A percentile compares a stretch with the other conserved stretches of the same genome.
These are phyloP conservation scores for Didymosphaeria variabile DNA, from an alignment of 2,329 filamentous ascomycete genomes.

Conservation along the genomic window DNA sequence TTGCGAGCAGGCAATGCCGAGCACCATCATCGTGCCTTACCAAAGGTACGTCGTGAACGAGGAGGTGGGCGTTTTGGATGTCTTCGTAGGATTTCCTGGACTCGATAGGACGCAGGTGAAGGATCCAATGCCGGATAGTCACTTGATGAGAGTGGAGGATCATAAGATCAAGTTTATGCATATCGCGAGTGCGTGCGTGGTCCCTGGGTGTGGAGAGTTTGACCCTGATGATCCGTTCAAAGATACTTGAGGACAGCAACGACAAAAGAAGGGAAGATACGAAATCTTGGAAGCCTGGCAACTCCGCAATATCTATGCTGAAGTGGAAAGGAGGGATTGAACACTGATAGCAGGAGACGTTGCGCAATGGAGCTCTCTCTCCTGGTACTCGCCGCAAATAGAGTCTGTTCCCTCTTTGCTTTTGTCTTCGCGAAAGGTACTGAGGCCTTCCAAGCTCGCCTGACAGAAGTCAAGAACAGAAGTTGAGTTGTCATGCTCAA, in stretches of 20 bases:
- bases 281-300: too few relatives aligned
- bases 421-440: too few relatives aligned
- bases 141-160: conserved; percentile 35
- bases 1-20: conserved; percentile 26
- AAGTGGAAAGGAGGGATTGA: background rate
- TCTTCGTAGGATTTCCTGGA: conserved; percentile 36
- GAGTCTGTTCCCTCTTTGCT: too few relatives aligned
- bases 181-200: conserved; percentile 35
- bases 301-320: too few relatives aligned
- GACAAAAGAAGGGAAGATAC: background rate
- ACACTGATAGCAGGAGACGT: too few relatives aligned
- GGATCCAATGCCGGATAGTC: conserved; percentile 34
- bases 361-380: too few relatives aligned
- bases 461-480: too few relatives aligned
- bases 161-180: conserved; percentile 35
- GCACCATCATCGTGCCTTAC: conserved; percentile 25
- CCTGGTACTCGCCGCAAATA: too few relatives aligned
- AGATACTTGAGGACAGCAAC: background rate
- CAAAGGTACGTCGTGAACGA: conserved; percentile 39
- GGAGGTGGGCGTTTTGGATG: conserved; percentile 32
- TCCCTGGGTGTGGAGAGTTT: conserved; percentile 31
- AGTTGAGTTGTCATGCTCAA: too few relatives aligned
- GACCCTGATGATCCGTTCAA: conserved; percentile 9
- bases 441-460: too few relatives aligned
- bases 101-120: conserved; percentile 34